phyloP scores from a whole-genome alignment of 2,329 filamentous ascomycete species.

The Allantophomopsis cytisporea region DNA sequence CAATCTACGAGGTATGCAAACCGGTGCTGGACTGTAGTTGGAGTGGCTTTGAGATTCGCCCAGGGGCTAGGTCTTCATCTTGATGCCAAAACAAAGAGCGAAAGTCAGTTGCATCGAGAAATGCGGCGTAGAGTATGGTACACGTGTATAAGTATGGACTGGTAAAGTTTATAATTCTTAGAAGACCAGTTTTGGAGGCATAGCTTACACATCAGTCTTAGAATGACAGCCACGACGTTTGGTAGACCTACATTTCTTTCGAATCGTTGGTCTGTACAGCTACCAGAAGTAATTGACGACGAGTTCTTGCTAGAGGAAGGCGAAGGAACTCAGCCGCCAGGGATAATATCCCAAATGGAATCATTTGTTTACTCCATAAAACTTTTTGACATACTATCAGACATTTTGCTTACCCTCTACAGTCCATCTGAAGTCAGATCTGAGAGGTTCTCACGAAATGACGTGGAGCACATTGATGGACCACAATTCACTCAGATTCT shows the following conservation, averaged over 20 bases:
- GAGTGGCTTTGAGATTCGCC: slow-evolving; percentile 17
- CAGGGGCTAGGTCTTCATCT: slow-evolving; percentile 16
- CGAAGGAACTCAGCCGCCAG: slow-evolving; percentile 11
- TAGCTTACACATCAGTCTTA: slow-evolving; percentile 1
- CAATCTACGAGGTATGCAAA: slow-evolving; percentile 15
- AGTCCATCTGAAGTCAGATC: too few species aligned
- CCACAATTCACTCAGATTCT: too few species aligned
- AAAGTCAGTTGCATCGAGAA: slow-evolving; percentile 13
- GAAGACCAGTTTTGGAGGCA: neutral
- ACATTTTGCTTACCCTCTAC: slow-evolving; percentile 3
- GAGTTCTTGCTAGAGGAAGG: slow-evolving; percentile 11
- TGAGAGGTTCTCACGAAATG: too few species aligned
- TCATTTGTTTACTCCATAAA: slow-evolving; percentile 9
- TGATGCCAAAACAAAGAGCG: neutral
- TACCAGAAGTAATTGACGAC: slow-evolving; percentile 16
- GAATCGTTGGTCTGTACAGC: slow-evolving; percentile 4
- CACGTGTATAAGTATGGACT: slow-evolving; percentile 15
- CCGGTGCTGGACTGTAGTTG: slow-evolving; percentile 18
- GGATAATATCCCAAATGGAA: slow-evolving; percentile 7
- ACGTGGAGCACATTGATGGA: too few species aligned
- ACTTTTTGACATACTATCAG: slow-evolving; percentile 8
- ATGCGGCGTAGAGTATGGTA: slow-evolving; percentile 19
- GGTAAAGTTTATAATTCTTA: slow-evolving; percentile 5
- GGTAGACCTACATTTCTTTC: slow-evolving; percentile 13
- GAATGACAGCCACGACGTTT: slow-evolving; percentile 15